Percentiles rank a stretch among this genome's conserved stretches.
phyloP scores from a whole-genome alignment of 1,284 basidiomycete genomes.

The Earliella scabrosa region DNA sequence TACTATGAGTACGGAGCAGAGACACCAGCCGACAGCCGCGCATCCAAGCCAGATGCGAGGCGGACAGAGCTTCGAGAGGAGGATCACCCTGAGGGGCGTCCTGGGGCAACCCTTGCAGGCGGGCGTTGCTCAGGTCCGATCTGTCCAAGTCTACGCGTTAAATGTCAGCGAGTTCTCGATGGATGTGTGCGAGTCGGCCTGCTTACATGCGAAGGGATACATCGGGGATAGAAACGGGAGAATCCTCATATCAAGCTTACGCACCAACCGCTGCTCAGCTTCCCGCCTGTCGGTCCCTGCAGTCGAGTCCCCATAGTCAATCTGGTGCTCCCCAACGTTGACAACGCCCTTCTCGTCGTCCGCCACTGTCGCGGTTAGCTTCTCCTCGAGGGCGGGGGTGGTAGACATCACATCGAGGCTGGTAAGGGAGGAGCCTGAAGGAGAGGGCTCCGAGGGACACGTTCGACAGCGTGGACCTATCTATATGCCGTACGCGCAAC shows the following conservation, averaged over 20 bases:
- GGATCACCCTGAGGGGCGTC: slow-evolving; percentile 69
- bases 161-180: too few species aligned
- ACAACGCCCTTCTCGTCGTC: neutral
- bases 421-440: too few species aligned
- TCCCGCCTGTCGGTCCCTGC: neutral
- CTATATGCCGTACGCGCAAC: too few species aligned
- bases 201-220: slow-evolving; percentile 75
- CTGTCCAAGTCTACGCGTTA: slow-evolving; percentile 62
- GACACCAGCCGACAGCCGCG: slow-evolving; percentile 71
- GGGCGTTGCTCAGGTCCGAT: slow-evolving; percentile 76
- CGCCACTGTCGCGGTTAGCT: too few species aligned
- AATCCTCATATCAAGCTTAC: slow-evolving; percentile 69
- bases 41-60: slow-evolving; percentile 70
- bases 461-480: too few species aligned
- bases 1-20: slow-evolving; percentile 73
- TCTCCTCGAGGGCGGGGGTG: too few species aligned
- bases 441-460: too few species aligned
- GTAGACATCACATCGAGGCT: too few species aligned
- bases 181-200: too few species aligned
- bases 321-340: neutral
- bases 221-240: slow-evolving; percentile 71
- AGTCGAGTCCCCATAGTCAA: neutral
- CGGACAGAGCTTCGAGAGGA: slow-evolving; percentile 67
- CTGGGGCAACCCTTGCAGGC: slow-evolving; percentile 66
- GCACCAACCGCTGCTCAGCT: slow-evolving; percentile 62